Base-by-base conservation (phyloP, 2,329 filamentous ascomycete genomes). In the Huntiella abstrusa region DNA sequence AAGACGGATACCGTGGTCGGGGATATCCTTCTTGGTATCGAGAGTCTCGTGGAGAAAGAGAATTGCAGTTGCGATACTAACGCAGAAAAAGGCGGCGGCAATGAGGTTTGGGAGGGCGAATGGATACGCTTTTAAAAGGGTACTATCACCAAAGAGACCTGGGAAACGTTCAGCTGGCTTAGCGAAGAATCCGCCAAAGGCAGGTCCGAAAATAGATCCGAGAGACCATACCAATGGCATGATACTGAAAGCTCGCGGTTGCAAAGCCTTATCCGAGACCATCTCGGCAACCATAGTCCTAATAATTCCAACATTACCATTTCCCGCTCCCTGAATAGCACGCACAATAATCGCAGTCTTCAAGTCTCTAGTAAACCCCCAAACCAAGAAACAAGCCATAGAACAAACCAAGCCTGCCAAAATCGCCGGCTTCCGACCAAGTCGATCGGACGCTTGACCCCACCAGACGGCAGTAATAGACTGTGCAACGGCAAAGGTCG, bases 271-370 rank as follows among this genome's bases (percentile, higher is more conserved):
- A 59, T 91, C 77, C 0, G 85, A 83, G 1, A 94, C 86, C 70
- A 95, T 77, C 60, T 95, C 88, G 0, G 88, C 88, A 2, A 95
- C 86, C 65, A 91, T 85, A 12, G 85, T 93, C 53, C 87, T 68
- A 52, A 95, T 80, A 51, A 95, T 95, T 1, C 91, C 83, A n/a
- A 88, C 80, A 57, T 95, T 96, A 46, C 88, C 91, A 57, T 94
- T 95, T 39, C 82, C 78, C 7, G 79, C 70, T 1, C 91, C 88
- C 54, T 83, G 73, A n/a, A 95, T 64, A 5, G 77, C 80, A 56
- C 88, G 75, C 10, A 84, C 73, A 3, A 69, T 59, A 36, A 98
- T 79, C 1, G 87, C 83, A 83, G 91, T 87, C 3, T 75, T 62
- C 7, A 96, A 62, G 52, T 70, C 84, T 3, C 71, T 80, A 0